A percentile compares a stretch with the other conserved stretches of the same genome.
These are phyloP conservation scores for Discostella stelligera DNA, from an alignment of 352 stramenopile species.

Conservation along the genomic window DNA sequence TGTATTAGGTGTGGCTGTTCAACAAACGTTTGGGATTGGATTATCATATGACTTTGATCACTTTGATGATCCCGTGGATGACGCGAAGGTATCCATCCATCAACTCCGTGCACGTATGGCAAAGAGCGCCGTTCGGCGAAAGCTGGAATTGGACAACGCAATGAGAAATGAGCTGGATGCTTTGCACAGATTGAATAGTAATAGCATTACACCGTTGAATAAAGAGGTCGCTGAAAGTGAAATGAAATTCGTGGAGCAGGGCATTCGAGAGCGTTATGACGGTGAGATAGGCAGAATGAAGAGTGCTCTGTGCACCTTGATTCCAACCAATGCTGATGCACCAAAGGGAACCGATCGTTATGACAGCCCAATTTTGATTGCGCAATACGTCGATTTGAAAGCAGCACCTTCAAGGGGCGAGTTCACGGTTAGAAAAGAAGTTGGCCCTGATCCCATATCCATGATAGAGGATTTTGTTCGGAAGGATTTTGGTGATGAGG, in stretches of 20 bases:
- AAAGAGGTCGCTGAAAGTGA: slow-evolving; percentile 27
- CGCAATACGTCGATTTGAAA: slow-evolving; percentile 44
- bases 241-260: slow-evolving; percentile 23
- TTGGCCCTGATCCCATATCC: slow-evolving; percentile 30
- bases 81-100: slow-evolving; percentile 48
- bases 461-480: slow-evolving; percentile 43
- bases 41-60: slow-evolving; percentile 75
- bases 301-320: slow-evolving; percentile 37
- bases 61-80: slow-evolving; percentile 37
- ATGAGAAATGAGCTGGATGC: slow-evolving; percentile 38
- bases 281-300: slow-evolving; percentile 37
- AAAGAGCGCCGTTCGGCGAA: slow-evolving; percentile 69
- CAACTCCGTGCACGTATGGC: slow-evolving; percentile 66
- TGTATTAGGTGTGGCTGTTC: slow-evolving; percentile 72
- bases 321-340: slow-evolving; percentile 41
- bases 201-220: slow-evolving; percentile 23
- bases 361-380: slow-evolving; percentile 44
- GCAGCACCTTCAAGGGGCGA: slow-evolving; percentile 20
- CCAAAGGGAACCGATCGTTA: slow-evolving; percentile 37
- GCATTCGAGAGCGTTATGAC: slow-evolving; percentile 18
- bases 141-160: slow-evolving; percentile 43
- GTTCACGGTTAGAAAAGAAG: slow-evolving; percentile 27
- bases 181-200: slow-evolving; percentile 28
- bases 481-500: slow-evolving; percentile 44
- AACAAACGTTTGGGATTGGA: slow-evolving; percentile 71